Percentiles rank a stretch among this genome's conserved stretches.
These are phyloP conservation scores for Candida gigantensis DNA, from an alignment of 1,139 yeast species.

Conservation along the genomic window DNA sequence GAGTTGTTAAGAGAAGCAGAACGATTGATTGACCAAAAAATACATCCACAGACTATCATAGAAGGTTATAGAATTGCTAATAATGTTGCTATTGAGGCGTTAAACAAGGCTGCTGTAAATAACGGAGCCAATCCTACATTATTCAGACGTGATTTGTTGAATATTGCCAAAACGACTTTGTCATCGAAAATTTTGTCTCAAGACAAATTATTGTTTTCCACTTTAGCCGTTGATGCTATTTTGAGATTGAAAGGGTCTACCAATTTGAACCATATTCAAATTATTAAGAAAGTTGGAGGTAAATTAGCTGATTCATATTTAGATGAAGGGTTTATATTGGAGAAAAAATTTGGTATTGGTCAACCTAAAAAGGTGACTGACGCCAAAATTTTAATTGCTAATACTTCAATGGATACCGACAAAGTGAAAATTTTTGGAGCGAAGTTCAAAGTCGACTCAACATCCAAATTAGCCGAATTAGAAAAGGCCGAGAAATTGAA, in stretches of 20 bases:
- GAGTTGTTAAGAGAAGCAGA: conserved; percentile 96
- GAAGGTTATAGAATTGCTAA: conserved; percentile 94
- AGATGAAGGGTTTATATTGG: conserved; percentile 93
- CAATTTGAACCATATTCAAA: conserved; percentile 91
- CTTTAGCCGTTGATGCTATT: conserved; percentile 92
- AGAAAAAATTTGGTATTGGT: conserved; percentile 88
- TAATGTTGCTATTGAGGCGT: conserved; percentile 76
- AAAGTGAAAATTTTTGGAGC: conserved; percentile 98
- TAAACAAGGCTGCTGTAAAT: conserved; percentile 77
- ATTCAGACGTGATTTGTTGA: conserved; percentile 76
- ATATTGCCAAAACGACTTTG: conserved; percentile 90
- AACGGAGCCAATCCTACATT: conserved; percentile 59
- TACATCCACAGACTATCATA: conserved; percentile 96
- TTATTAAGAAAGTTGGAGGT: conserved; percentile 93
- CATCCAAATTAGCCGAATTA: conserved; percentile 90
- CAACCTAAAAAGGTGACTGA: conserved; percentile 86
- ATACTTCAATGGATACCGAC: conserved; percentile 96
- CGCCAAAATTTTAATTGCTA: conserved; percentile 88
- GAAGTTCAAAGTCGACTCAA: conserved; percentile 93
- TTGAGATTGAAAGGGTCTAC: conserved; percentile 90
- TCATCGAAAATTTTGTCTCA: conserved; percentile 94
- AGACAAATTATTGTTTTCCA: conserved; percentile 86
- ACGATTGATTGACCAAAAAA: conserved; percentile 84
- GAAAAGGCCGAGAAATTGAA: conserved; percentile 94
- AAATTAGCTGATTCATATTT: conserved; percentile 86